Evolutionary conservation across 2,329 filamentous ascomycete genomes (phyloP).

Genomic region (Pestalotiopsis sp.): DNA sequence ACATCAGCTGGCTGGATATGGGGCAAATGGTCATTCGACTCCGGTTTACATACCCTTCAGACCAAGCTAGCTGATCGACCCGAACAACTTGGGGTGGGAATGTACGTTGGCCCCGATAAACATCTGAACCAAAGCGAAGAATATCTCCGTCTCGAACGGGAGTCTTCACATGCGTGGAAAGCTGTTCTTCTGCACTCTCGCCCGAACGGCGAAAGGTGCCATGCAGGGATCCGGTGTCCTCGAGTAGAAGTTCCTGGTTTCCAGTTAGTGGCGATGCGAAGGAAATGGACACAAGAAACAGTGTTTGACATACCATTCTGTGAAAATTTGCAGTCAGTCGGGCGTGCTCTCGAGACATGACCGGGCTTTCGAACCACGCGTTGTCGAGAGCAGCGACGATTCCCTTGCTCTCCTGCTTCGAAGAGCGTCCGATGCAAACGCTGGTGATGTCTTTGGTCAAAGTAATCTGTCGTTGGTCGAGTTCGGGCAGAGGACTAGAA

Average conservation of each 20-base stretch:
- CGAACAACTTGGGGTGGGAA: slow-evolving; percentile 43
- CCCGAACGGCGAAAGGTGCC: slow-evolving; percentile 50
- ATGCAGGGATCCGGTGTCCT: slow-evolving; percentile 53
- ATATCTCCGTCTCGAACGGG: slow-evolving; percentile 37
- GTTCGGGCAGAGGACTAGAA: background rate
- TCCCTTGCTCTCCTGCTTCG: slow-evolving; percentile 46
- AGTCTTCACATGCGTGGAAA: slow-evolving; percentile 21
- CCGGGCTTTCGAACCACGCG: slow-evolving; percentile 70
- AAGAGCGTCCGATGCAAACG: slow-evolving; percentile 45
- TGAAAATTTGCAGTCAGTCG: slow-evolving; percentile 47
- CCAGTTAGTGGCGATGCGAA: slow-evolving; percentile 40
- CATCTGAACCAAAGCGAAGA: slow-evolving; percentile 42
- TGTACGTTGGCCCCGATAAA: slow-evolving; percentile 35
- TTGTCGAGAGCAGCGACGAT: slow-evolving; percentile 49
- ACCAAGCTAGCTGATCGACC: slow-evolving; percentile 27
- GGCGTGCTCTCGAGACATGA: slow-evolving; percentile 73
- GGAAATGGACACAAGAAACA: background rate
- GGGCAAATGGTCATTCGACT: background rate
- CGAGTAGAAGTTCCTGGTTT: slow-evolving; percentile 49
- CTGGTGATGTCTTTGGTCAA: slow-evolving; percentile 26
- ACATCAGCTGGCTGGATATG: background rate
- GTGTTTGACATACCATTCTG: slow-evolving; percentile 40
- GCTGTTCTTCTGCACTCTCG: slow-evolving; percentile 18
- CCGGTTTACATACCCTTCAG: background rate
- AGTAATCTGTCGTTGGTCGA: slow-evolving; percentile 29